Percentiles rank a stretch among this genome's conserved stretches.
Evolutionary conservation across 805 yeast genomes (phyloP).

Genomic region (Lachancea lanzarotensis): DNA sequence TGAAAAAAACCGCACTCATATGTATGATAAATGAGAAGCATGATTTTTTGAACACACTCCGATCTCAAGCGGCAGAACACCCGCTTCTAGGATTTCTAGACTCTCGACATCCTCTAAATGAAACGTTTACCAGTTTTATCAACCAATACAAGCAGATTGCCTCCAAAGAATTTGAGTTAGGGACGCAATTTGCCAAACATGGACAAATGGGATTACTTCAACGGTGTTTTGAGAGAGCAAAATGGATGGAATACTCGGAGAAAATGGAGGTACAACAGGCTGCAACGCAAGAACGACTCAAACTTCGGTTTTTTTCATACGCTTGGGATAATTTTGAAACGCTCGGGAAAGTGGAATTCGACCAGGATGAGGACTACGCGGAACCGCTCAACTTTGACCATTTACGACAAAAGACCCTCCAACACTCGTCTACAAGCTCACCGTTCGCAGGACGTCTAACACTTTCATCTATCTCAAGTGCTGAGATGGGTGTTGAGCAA

Average conservation of each 20-base stretch:
- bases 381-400: slow-evolving; percentile 44
- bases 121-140: slow-evolving; percentile 43
- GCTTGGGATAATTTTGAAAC: slow-evolving; percentile 84
- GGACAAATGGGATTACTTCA: slow-evolving; percentile 37
- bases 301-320: slow-evolving; percentile 59
- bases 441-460: background rate
- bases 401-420: slow-evolving; percentile 7
- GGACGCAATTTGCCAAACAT: slow-evolving; percentile 25
- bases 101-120: slow-evolving; percentile 52
- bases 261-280: slow-evolving; percentile 34
- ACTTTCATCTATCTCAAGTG: background rate
- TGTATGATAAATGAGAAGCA: slow-evolving; percentile 53
- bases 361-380: slow-evolving; percentile 49
- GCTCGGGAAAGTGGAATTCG: slow-evolving; percentile 62
- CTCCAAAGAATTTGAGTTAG: slow-evolving; percentile 13
- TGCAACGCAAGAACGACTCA: slow-evolving; percentile 32
- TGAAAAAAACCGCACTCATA: slow-evolving; percentile 66
- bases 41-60: slow-evolving; percentile 38
- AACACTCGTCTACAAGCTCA: background rate
- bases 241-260: slow-evolving; percentile 36
- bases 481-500: background rate
- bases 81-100: slow-evolving; percentile 65
- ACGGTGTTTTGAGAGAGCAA: slow-evolving; percentile 51
- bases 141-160: slow-evolving; percentile 47
- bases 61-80: slow-evolving; percentile 31